Evolutionary conservation across 306 rosid species (phyloP).

Genomic region (Quercus gilva): DNA sequence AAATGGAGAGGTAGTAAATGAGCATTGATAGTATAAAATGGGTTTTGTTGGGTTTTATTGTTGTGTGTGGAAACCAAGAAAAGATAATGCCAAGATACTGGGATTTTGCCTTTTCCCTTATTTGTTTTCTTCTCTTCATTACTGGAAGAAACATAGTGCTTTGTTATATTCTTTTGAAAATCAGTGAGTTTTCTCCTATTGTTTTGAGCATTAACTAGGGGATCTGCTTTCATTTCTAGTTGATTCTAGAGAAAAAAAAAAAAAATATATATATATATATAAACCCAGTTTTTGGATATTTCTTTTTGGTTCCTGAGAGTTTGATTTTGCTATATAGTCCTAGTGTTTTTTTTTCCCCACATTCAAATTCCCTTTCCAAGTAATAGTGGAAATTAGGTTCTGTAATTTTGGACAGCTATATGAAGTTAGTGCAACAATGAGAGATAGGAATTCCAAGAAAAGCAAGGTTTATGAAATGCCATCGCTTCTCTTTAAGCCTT

Average conservation of each 20-base stretch:
- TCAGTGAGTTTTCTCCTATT: background rate
- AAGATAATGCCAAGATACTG: constrained; percentile 34
- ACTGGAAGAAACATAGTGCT: constrained; percentile 31
- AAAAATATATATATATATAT: too few species aligned
- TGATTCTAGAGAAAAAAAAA: background rate
- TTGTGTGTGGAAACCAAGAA: constrained; percentile 32
- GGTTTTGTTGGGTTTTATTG: constrained; percentile 24
- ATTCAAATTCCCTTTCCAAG: background rate
- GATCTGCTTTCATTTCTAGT: constrained; percentile 7
- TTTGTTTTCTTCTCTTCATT: constrained; percentile 36
- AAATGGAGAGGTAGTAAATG: too few species aligned
- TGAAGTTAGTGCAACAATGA: constrained; percentile 90
- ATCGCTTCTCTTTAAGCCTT: constrained; percentile 37
- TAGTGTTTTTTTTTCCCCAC: background rate
- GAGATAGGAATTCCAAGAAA: too few species aligned
- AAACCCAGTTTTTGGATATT: constrained; percentile 8
- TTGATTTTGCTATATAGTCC: background rate
- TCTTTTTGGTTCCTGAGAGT: background rate
- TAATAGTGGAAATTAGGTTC: constrained; percentile 14
- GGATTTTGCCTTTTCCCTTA: constrained; percentile 28
- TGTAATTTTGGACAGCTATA: constrained; percentile 37
- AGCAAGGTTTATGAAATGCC: constrained; percentile 45
- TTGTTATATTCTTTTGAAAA: constrained; percentile 10
- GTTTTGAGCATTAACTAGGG: constrained; percentile 18
- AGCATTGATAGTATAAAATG: background rate